Evolutionary conservation across 768 basidiomycete genomes (phyloP), one percentile per base, ranked within the genome.

Genomic region (Tephrocybe rancida): DNA sequence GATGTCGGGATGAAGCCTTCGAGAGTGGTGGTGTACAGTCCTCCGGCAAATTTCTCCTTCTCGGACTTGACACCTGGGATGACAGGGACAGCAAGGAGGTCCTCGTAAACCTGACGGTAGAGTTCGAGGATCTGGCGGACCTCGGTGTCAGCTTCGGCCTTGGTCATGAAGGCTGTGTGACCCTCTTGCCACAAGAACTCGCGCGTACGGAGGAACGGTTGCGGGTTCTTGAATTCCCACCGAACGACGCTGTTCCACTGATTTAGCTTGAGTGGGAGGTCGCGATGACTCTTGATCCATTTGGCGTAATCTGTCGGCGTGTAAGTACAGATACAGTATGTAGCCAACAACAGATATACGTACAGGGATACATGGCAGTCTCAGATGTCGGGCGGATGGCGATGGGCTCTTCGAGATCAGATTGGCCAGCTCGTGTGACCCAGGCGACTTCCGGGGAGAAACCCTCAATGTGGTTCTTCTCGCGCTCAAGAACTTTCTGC

Each of bases 171-270:
- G 3, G 97, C 96, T 8, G 97, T 98, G 76, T 99, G 97, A 32
- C 97, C 97, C 72, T 99, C 97, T 75, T 99, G 97, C 97, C 97
- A 99, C n/a, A 99, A 78, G 82, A 98, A 99, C 75, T 99, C 97
- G 67, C 97, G 92, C 2, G 97, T 98, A 51, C 97, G 94, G 32
- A 99, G 83, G 90, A 99, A 99, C 7, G 97, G 97, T 70, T 99
- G 95, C 53, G 96, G 96, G 70, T 95, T 95, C 75, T 99, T 99
- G 82, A 99, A 99, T 71, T 99, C 96, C 97, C 97, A 99, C 53
- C 97, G 88, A 27, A 99, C 97, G 62, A 99, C 95, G 60, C 87
- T 94, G 76, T 99, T 99, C 97, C 97, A 99, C 70, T 98, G 90
- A 74, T 98, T 99, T 43, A 98, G 81, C 71, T 96, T 97, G 63